A percentile compares a stretch with the other conserved stretches of the same genome.
Conservation (phyloP, 129 eudicot genomes). For the Saussurea involucrata region DNA sequence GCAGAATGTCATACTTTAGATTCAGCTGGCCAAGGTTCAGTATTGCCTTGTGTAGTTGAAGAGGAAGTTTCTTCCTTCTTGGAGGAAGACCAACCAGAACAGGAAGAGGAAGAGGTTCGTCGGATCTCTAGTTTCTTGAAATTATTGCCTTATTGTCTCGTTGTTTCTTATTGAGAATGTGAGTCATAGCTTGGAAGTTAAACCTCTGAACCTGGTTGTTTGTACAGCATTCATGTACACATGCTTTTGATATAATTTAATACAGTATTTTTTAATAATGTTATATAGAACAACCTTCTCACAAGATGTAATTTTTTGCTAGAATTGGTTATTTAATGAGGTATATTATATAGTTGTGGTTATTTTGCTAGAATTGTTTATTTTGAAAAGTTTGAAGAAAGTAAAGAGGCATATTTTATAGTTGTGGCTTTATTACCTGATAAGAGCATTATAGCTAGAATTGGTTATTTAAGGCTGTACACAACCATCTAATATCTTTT, state of each 20-base stretch:
- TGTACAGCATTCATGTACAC: not conserved
- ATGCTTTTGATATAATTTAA: not conserved
- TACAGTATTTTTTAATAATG: no score
- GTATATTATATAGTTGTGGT: no score
- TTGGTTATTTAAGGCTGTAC: not conserved
- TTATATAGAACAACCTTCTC: no score
- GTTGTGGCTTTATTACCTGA: not conserved
- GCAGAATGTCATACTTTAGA: constrained; percentile 17
- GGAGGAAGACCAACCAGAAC: constrained; percentile 10
- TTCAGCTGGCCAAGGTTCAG: constrained; percentile 19
- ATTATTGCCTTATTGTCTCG: not conserved
- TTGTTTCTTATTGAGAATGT: not conserved
- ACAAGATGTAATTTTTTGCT: no score
- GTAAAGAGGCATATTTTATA: constrained; percentile 19
- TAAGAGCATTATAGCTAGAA: not conserved
- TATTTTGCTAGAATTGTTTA: no score
- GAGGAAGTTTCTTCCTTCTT: constrained; percentile 18
- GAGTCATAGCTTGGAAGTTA: not conserved
- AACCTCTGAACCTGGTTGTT: not conserved
- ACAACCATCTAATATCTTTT: not conserved
- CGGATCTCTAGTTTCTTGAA: not conserved
- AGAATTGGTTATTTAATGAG: no score
- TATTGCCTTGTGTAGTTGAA: constrained; percentile 12
- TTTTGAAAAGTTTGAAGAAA: not conserved
- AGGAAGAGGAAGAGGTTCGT: constrained; percentile 35